A percentile compares a stretch with the other conserved stretches of the same genome.
These are phyloP conservation scores for Eucalyptus erythrocorys DNA, from an alignment of 345 rosid species.

Conservation along the genomic window DNA sequence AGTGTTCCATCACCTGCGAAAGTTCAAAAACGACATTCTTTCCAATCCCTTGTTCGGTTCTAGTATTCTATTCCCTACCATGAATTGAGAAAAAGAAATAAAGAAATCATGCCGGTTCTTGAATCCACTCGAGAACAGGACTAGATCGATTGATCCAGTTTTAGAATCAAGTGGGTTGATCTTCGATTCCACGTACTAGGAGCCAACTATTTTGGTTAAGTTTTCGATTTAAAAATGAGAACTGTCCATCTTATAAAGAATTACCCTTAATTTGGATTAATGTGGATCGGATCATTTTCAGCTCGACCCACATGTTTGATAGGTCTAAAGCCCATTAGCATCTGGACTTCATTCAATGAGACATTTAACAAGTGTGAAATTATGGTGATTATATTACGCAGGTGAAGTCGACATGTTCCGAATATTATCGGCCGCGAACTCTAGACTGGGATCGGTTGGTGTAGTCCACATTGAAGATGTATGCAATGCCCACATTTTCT, in stretches of 20 bases:
- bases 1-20: background rate
- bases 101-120: background rate
- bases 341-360: background rate
- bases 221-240: fast-evolving
- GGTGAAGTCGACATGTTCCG: conserved; percentile 41
- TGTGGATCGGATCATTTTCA: too few species aligned
- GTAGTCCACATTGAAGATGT: conserved; percentile 73
- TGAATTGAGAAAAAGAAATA: too few species aligned
- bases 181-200: background rate
- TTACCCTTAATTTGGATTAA: background rate
- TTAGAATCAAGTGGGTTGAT: background rate
- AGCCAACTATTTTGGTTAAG: background rate
- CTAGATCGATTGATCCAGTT: background rate
- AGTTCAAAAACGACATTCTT: background rate
- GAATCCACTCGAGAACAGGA: fast-evolving
- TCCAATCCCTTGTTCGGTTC: too few species aligned
- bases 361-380: background rate
- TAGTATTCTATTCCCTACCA: too few species aligned
- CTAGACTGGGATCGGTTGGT: conserved; percentile 70
- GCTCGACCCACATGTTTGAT: fast-evolving
- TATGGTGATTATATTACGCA: background rate
- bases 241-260: background rate
- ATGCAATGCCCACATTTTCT: conserved; percentile 61
- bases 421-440: conserved; percentile 55
- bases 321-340: background rate